These are phyloP conservation scores for Condylostoma magnum DNA, from an alignment of 169 alveolate species.

Conservation along the genomic window DNA sequence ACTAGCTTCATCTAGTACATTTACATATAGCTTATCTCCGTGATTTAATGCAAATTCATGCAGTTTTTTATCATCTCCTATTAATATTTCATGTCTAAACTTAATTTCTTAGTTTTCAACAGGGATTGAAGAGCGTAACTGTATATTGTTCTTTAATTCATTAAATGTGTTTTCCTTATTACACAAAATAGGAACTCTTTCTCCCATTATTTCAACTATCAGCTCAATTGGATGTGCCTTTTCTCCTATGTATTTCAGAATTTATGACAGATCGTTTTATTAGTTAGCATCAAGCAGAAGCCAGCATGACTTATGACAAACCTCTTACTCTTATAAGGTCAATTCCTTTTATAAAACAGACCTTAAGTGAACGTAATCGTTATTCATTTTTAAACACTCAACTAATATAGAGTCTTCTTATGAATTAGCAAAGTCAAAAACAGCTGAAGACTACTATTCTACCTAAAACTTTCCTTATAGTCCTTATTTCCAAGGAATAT, in stretches of 20 bases:
- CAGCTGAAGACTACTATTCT: not conserved
- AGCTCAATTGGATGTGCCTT: not conserved
- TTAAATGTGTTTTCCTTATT: conserved; percentile 14
- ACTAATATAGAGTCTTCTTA: conserved; percentile 7
- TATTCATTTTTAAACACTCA: conserved; percentile 29
- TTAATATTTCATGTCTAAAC: not conserved
- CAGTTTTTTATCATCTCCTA: not conserved
- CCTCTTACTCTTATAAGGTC: not conserved
- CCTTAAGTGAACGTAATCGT: conserved; percentile 34
- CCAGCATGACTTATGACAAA: conserved; percentile 31
- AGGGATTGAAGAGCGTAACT: not conserved
- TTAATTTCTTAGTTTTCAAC: not conserved
- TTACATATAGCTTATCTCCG: not conserved
- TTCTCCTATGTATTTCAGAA: not conserved
- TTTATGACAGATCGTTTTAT: not conserved
- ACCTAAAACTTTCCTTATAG: not conserved
- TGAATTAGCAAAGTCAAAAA: not conserved
- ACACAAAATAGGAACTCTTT: not conserved
- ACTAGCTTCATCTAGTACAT: not conserved
- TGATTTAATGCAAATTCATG: not conserved
- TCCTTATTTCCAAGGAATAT: not conserved
- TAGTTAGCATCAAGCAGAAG: not conserved
- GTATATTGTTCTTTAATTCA: not conserved
- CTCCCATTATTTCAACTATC: conserved; percentile 4
- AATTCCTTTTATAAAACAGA: not conserved